Percentiles rank a stretch among this genome's conserved stretches.
Evolutionary conservation across 1,284 basidiomycete species (phyloP).

Genomic region (Xerocomus nothofagi): DNA sequence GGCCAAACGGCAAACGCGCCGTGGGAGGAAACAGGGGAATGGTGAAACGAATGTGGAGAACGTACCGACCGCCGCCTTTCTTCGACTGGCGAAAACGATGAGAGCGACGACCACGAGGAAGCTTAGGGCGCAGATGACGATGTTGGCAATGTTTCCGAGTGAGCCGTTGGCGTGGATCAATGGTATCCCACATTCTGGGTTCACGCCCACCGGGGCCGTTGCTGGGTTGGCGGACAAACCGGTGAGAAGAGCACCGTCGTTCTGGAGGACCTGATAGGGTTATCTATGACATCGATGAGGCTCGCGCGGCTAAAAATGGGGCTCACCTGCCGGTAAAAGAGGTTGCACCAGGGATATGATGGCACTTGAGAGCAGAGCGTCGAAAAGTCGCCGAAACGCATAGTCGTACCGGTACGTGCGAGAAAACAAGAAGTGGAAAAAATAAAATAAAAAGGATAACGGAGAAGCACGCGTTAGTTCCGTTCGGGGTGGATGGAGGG

Average conservation of each 20-base stretch:
- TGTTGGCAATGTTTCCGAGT: slow-evolving; percentile 73
- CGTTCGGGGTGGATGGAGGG: slow-evolving; percentile 5
- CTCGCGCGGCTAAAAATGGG: neutral
- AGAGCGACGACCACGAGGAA: slow-evolving; percentile 52
- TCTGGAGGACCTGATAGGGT: slow-evolving; percentile 36
- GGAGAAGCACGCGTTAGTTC: slow-evolving; percentile 5
- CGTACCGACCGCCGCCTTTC: slow-evolving; percentile 48
- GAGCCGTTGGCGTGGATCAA: slow-evolving; percentile 49
- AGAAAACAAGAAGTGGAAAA: neutral
- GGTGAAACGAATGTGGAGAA: slow-evolving; percentile 4
- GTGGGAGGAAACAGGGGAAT: neutral
- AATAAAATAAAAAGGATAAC: neutral
- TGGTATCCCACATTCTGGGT: slow-evolving; percentile 56
- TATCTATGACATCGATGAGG: slow-evolving; percentile 9
- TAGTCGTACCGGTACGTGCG: slow-evolving; percentile 26
- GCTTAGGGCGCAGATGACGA: slow-evolving; percentile 63
- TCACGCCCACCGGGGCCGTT: slow-evolving; percentile 57
- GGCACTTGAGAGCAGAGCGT: slow-evolving; percentile 57
- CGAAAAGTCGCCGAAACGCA: slow-evolving; percentile 63
- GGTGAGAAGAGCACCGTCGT: slow-evolving; percentile 36
- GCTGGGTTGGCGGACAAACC: slow-evolving; percentile 41
- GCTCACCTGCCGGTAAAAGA: slow-evolving; percentile 63
- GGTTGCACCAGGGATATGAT: slow-evolving; percentile 71
- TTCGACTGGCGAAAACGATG: slow-evolving; percentile 43
- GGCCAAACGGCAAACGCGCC: neutral